Evolutionary conservation across 164 flowering plant species (phyloP).

Genomic region (Macadamia integrifolia): DNA sequence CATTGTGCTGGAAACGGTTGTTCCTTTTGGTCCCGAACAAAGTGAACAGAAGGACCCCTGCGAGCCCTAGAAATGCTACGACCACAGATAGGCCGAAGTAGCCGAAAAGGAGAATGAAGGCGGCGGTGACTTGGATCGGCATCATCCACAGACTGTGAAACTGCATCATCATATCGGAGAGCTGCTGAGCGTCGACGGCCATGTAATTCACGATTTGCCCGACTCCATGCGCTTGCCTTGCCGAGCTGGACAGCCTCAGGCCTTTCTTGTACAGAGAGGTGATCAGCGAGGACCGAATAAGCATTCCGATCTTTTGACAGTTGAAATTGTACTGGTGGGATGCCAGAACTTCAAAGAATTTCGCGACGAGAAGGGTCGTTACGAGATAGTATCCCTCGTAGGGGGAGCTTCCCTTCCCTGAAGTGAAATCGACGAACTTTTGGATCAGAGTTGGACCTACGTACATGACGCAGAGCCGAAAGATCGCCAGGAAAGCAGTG

Average conservation of each 20-base stretch:
- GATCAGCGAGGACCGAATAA: constrained; percentile 66
- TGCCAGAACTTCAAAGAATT: constrained; percentile 62
- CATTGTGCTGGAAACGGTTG: constrained; percentile 49
- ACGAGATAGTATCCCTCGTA: constrained; percentile 84
- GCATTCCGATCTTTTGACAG: constrained; percentile 80
- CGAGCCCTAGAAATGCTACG: constrained; percentile 45
- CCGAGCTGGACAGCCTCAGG: constrained; percentile 65
- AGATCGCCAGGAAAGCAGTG: constrained; percentile 66
- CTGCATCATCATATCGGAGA: constrained; percentile 89
- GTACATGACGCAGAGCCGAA: constrained; percentile 69
- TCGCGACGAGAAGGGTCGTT: constrained; percentile 54
- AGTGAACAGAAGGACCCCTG: constrained; percentile 44
- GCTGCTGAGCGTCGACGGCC: constrained; percentile 97
- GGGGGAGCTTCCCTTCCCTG: constrained; percentile 61
- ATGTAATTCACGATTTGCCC: constrained; percentile 97
- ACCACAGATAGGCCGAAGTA: constrained; percentile 50
- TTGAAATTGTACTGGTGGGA: constrained; percentile 85
- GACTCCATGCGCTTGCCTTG: constrained; percentile 85
- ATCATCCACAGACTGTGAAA: constrained; percentile 76
- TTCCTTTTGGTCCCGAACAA: constrained; percentile 47
- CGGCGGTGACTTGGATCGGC: constrained; percentile 71
- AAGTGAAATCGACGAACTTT: constrained; percentile 64
- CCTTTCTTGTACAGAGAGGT: constrained; percentile 87
- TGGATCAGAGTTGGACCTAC: constrained; percentile 86
- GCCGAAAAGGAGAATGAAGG: constrained; percentile 55